These are phyloP conservation scores for Tetracentron sinense DNA, from an alignment of 164 flowering plant genomes.

Conservation along the genomic window DNA sequence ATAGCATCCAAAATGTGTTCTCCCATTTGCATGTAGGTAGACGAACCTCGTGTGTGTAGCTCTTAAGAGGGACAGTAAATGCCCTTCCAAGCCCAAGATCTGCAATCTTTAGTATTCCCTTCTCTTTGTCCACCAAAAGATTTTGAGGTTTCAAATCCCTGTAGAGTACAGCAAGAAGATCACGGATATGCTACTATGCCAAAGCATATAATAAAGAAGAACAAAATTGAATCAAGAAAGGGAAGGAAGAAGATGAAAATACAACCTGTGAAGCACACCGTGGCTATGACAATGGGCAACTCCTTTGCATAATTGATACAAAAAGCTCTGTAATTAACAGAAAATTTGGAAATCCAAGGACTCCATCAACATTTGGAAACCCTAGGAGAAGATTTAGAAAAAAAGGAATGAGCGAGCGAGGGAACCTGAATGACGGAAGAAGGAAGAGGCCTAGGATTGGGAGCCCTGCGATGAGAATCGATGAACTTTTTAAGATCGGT, in stretches of 20 bases:
- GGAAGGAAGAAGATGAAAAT: not conserved
- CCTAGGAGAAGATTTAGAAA: no score
- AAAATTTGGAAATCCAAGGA: no score
- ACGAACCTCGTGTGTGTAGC: conserved; percentile 87
- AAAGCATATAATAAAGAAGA: not conserved
- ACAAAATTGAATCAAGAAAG: not conserved
- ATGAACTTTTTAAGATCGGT: conserved; percentile 94
- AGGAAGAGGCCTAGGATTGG: conserved; percentile 68
- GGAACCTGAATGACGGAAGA: conserved; percentile 38
- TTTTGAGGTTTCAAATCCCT: conserved; percentile 97
- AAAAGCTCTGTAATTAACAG: conserved; percentile 49
- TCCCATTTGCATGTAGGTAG: not conserved
- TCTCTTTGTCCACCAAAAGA: conserved; percentile 81
- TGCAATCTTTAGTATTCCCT: conserved; percentile 86
- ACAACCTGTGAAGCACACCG: conserved; percentile 74
- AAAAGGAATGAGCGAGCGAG: no score
- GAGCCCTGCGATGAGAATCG: conserved; percentile 74
- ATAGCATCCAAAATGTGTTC: not conserved
- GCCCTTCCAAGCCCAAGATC: conserved; percentile 97
- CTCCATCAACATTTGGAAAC: no score
- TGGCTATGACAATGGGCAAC: conserved; percentile 93
- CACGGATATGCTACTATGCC: not conserved
- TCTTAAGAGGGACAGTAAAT: conserved; percentile 91
- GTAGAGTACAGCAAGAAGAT: not conserved
- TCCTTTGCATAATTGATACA: conserved; percentile 87